phyloP scores from a whole-genome alignment of 768 basidiomycete species.

The Arthromyces matolae region DNA sequence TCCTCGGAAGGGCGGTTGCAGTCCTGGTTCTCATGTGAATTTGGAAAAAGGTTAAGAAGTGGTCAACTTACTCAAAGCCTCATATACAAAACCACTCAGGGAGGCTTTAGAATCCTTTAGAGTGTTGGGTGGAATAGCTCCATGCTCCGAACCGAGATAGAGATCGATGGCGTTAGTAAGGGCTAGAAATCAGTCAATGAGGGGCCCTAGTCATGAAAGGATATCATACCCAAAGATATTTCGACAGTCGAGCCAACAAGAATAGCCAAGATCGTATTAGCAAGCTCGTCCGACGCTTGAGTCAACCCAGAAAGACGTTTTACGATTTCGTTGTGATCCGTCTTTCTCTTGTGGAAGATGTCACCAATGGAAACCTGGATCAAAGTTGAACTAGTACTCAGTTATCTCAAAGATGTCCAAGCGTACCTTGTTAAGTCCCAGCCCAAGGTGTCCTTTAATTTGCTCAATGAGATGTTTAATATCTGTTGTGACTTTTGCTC shows the following conservation, averaged over 20 bases:
- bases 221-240: constrained; percentile 56
- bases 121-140: constrained; percentile 33
- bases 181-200: constrained; percentile 35
- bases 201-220: background rate
- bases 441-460: constrained; percentile 51
- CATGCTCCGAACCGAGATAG: constrained; percentile 52
- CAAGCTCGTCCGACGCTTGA: constrained; percentile 58
- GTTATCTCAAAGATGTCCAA: too few species aligned
- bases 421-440: constrained; percentile 42
- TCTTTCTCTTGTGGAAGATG: constrained; percentile 46
- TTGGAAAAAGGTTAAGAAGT: background rate
- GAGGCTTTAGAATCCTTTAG: constrained; percentile 31
- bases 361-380: constrained; percentile 34
- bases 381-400: too few species aligned
- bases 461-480: constrained; percentile 49
- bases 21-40: constrained; percentile 38
- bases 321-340: constrained; percentile 48
- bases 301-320: constrained; percentile 55
- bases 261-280: constrained; percentile 69
- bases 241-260: constrained; percentile 67
- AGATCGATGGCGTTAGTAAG: constrained; percentile 64
- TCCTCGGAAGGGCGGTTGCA: constrained; percentile 72
- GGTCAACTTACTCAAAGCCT: constrained; percentile 60
- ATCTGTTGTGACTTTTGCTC: constrained; percentile 47
- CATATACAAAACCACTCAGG: constrained; percentile 57